A percentile compares a stretch with the other conserved stretches of the same genome.
phyloP scores from a whole-genome alignment of 1,139 yeast genomes.

The Saccharomycopsis hybrid region DNA sequence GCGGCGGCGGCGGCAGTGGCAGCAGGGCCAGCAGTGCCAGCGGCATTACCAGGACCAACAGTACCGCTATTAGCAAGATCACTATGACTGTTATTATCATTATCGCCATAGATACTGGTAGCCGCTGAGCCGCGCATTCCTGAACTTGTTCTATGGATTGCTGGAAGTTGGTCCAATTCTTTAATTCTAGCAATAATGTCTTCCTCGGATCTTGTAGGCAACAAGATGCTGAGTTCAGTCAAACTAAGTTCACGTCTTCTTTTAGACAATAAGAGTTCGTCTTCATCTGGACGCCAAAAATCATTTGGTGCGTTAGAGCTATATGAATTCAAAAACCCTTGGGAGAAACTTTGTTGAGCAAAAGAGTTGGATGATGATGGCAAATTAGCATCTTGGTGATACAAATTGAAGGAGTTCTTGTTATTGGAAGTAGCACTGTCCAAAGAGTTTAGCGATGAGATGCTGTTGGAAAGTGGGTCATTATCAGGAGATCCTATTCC shows the following conservation, averaged over 20 bases:
- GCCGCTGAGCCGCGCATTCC: background rate
- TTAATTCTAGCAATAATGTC: conserved; percentile 60
- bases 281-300: conserved; percentile 48
- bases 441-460: conserved; percentile 16
- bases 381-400: conserved; percentile 7
- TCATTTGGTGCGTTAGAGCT: background rate
- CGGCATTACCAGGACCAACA: background rate
- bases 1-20: background rate
- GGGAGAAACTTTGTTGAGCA: conserved; percentile 8
- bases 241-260: conserved; percentile 54
- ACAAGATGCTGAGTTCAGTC: conserved; percentile 66
- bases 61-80: background rate
- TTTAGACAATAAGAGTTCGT: conserved; percentile 61
- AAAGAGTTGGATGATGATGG: conserved; percentile 1
- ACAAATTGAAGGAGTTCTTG: conserved; percentile 15
- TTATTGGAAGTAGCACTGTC: conserved; percentile 9
- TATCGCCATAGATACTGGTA: conserved; percentile 9
- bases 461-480: conserved; percentile 18
- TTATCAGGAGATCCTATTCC: conserved; percentile 9
- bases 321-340: conserved; percentile 2
- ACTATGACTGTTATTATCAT: conserved; percentile 3
- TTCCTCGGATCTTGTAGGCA: conserved; percentile 68
- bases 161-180: background rate
- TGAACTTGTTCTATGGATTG: background rate
- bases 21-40: background rate